phyloP scores from a whole-genome alignment of 805 yeast genomes.

The Suhomyces sp. region DNA sequence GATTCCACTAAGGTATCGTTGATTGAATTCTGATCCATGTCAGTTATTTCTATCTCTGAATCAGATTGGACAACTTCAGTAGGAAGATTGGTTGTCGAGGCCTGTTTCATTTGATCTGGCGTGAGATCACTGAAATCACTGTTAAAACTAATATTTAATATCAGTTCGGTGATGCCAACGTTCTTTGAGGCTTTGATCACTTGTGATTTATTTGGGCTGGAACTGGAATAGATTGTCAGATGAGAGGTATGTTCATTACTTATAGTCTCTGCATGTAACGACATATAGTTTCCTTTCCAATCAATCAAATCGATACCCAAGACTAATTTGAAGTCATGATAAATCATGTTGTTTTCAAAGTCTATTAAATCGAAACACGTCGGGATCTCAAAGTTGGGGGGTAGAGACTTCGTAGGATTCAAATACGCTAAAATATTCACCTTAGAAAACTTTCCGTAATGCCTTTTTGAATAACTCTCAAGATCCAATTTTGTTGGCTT shows the following conservation, averaged over 20 bases:
- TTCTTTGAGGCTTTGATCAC: neutral
- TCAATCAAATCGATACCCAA: conserved; percentile 20
- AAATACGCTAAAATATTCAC: no score
- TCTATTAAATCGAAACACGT: conserved; percentile 22
- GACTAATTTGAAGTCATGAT: conserved; percentile 15
- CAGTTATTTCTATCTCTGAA: no score
- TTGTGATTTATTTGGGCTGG: neutral
- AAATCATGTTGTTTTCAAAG: conserved; percentile 15
- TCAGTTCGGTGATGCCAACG: conserved; percentile 2
- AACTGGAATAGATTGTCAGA: no score
- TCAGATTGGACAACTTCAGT: no score
- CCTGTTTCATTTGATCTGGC: neutral
- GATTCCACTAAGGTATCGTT: no score
- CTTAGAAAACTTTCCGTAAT: no score
- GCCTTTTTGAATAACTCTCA: conserved; percentile 3
- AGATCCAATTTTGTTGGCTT: conserved; percentile 4
- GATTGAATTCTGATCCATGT: no score
- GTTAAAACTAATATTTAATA: conserved; percentile 4
- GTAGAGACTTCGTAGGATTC: neutral
- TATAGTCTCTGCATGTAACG: conserved; percentile 16
- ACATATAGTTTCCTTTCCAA: conserved; percentile 18
- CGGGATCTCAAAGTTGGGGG: neutral
- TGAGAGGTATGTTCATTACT: no score
- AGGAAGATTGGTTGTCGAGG: no score
- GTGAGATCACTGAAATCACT: conserved; percentile 3